These are phyloP conservation scores for Eremothecium gossypii DNA, from an alignment of 1,139 yeast species.

Conservation along the genomic window DNA sequence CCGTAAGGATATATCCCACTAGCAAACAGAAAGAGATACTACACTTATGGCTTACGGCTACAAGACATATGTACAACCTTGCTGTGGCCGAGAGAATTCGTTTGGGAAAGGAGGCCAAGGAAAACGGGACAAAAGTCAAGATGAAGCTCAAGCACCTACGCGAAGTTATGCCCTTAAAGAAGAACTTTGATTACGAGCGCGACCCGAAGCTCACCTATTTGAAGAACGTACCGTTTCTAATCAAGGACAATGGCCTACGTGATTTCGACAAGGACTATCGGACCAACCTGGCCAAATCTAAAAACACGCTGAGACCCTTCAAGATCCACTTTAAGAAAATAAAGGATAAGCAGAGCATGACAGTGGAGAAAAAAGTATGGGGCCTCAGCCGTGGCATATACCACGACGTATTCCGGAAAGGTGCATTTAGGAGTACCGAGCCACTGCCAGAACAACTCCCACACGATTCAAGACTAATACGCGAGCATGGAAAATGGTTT, in stretches of 20 bases:
- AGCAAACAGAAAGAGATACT: neutral
- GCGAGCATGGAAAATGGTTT: constrained; percentile 3
- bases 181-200: neutral
- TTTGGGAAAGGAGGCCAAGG: constrained; percentile 2
- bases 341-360: constrained; percentile 1
- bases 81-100: constrained; percentile 2
- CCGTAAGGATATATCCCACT: constrained; percentile 2
- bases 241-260: constrained; percentile 3
- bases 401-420: neutral
- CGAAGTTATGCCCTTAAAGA: constrained; percentile 2
- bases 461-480: constrained; percentile 1
- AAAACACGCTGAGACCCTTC: constrained; percentile 1
- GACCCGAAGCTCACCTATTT: neutral
- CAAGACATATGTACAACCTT: constrained; percentile 3
- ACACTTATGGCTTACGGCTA: constrained; percentile 1
- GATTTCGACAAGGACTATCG: constrained; percentile 2
- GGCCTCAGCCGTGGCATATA: constrained; percentile 1
- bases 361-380: constrained; percentile 4
- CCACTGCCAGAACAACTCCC: constrained; percentile 2
- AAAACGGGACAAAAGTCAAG: constrained; percentile 1
- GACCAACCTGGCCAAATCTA: constrained; percentile 3
- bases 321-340: constrained; percentile 1
- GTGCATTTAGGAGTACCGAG: neutral
- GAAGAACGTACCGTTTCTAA: constrained; percentile 1
- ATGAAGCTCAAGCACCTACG: constrained; percentile 1